These are phyloP conservation scores for Cyphellophora attinorum DNA, from an alignment of 2,329 filamentous ascomycete species.

Conservation along the genomic window DNA sequence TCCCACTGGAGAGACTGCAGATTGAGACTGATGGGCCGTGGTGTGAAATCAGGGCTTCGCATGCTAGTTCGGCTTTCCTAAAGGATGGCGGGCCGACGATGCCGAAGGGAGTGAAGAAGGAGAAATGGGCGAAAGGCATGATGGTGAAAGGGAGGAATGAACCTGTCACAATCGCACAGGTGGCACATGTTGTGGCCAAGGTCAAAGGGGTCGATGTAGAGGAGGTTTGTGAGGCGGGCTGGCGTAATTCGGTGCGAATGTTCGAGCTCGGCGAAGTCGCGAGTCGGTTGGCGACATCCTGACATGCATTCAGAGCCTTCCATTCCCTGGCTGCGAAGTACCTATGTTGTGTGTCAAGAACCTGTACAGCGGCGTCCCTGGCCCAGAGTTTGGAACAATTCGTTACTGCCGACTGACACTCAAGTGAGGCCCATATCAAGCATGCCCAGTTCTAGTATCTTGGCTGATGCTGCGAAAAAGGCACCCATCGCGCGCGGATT, in stretches of 20 bases:
- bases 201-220: slow-evolving; percentile 73
- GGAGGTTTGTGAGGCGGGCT: slow-evolving; percentile 69
- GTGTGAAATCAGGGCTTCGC: slow-evolving; percentile 84
- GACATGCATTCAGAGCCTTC: too few species aligned
- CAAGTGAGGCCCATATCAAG: too few species aligned
- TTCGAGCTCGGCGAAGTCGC: slow-evolving; percentile 56
- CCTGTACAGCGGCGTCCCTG: too few species aligned
- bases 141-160: slow-evolving; percentile 97
- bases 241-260: slow-evolving; percentile 63
- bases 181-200: slow-evolving; percentile 79
- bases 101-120: slow-evolving; percentile 86
- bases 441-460: too few species aligned
- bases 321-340: too few species aligned
- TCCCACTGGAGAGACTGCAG: slow-evolving; percentile 73
- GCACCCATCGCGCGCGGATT: too few species aligned
- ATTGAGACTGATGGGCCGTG: slow-evolving; percentile 96
- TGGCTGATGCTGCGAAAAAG: too few species aligned
- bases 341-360: too few species aligned
- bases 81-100: slow-evolving; percentile 55
- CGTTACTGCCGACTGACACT: too few species aligned
- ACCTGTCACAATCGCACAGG: slow-evolving; percentile 72
- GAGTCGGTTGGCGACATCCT: too few species aligned
- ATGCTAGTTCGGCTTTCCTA: slow-evolving; percentile 71
- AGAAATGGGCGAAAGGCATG: slow-evolving; percentile 76
- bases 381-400: too few species aligned